Evolutionary conservation across 352 stramenopile genomes (phyloP).

Genomic region (Globisporangium megalacanthum): DNA sequence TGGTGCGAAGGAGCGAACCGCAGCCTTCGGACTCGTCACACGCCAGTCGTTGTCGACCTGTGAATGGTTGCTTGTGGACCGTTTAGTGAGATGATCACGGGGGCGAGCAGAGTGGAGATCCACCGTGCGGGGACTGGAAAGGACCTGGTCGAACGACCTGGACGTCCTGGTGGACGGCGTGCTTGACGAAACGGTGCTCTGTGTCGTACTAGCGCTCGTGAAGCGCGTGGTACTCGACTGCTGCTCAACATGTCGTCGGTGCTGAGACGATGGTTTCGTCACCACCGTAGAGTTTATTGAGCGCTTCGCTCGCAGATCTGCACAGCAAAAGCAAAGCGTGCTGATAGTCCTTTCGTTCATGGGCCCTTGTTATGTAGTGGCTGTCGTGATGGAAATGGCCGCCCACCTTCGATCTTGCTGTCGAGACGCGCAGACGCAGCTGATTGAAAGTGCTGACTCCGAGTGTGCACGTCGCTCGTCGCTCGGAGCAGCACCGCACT

Average conservation of each 20-base stretch:
- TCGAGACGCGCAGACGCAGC: not conserved
- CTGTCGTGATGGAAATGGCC: no score
- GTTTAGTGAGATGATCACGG: not conserved
- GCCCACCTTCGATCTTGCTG: conserved; percentile 13
- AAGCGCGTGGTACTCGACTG: not conserved
- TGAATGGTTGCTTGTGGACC: conserved; percentile 1
- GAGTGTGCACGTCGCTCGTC: not conserved
- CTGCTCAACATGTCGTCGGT: conserved; percentile 7
- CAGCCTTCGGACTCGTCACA: not conserved
- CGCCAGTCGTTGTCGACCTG: not conserved
- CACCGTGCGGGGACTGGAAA: not conserved
- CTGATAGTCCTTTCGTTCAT: not conserved
- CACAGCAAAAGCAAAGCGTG: not conserved
- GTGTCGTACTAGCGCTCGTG: not conserved
- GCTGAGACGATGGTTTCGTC: conserved; percentile 13
- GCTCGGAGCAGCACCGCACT: not conserved
- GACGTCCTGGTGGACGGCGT: not conserved
- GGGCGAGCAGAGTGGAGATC: not conserved
- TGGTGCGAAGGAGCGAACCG: not conserved
- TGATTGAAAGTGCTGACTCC: not conserved
- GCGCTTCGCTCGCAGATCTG: conserved; percentile 11
- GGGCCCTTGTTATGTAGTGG: no score
- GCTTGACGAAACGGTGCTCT: not conserved
- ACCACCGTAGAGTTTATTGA: conserved; percentile 5
- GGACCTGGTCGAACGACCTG: not conserved